Base-by-base conservation (phyloP, 2,329 filamentous ascomycete species). In the Penicillium sp. region DNA sequence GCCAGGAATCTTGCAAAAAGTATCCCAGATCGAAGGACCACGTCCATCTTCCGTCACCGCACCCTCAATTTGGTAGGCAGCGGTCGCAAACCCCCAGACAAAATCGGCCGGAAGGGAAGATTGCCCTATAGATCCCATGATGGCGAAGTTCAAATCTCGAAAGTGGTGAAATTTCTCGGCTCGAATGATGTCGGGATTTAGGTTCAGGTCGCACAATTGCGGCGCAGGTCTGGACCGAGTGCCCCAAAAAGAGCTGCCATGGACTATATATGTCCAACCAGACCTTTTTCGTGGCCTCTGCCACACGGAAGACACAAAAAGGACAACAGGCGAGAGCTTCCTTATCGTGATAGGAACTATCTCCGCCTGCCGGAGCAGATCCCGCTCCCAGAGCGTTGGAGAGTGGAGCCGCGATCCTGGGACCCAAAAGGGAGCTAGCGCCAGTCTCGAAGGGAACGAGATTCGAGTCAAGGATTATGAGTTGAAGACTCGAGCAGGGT, bases 61-160 rank as follows among this genome's bases (percentile, higher is more conserved):
- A 60, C 92, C 92, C 81, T 96, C 92, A 69, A 96, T 90, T 76
- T 96, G 92, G 81, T 95, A 96, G 74, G 92, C 83, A 64, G 90
- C 90, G 42, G 90, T 93, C 70, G 90, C 90, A 77, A 92, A 93
- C 57, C 90, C 90, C 90, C 89, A 93, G 62, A 87, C 78, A 76
- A 93, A 92, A 75, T 91, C 88, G 58, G 83, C 82, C 42, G 87
- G 87, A 58, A 92, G 82, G 60, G 67, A 72, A 37, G 73, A 72
- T 35, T 70, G 57, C 13, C 63, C 59, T 42, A 66, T 67, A 33
- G 69, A 72, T 35, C 70, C 71, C 73, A 74, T 74, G 26, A 43
- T 64, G 60, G 37, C 51, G 33, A 53, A 58, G 28, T 26, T 4
- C 48, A 54, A 52, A 54, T 54, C 10, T 40, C 35, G 38, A 30